phyloP scores from a whole-genome alignment of 1,284 basidiomycete species.

The Vanrija sp. region DNA sequence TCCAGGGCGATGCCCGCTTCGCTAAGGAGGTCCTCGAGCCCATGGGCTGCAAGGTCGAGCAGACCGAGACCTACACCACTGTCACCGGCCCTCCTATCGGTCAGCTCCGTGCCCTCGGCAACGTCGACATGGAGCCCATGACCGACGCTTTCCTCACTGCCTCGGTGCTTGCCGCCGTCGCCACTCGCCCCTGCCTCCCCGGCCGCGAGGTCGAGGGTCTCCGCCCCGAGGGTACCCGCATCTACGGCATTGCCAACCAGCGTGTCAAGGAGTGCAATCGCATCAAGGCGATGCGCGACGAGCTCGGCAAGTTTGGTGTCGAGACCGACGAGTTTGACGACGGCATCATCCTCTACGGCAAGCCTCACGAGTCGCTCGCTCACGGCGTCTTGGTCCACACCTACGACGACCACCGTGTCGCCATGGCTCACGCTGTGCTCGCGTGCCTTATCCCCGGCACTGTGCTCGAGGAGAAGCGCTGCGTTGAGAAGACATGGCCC shows the following conservation, averaged over 20 bases:
- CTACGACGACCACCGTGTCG: constrained; percentile 97
- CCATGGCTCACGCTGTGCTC: constrained; percentile 95
- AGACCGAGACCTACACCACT: constrained; percentile 85
- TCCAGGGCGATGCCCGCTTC: constrained; percentile 95
- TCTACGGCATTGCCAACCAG: constrained; percentile 96
- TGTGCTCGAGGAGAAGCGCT: constrained; percentile 90
- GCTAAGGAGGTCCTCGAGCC: constrained; percentile 87
- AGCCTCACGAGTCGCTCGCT: constrained; percentile 61
- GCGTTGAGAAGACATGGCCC: constrained; percentile 99
- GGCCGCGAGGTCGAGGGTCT: constrained; percentile 41
- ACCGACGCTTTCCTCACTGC: constrained; percentile 98
- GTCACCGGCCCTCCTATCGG: constrained; percentile 84
- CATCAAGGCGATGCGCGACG: constrained; percentile 92
- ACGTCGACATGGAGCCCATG: constrained; percentile 99
- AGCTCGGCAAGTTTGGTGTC: constrained; percentile 93
- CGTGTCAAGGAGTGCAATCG: constrained; percentile 98
- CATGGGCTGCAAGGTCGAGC: constrained; percentile 90
- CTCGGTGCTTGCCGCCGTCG: constrained; percentile 83
- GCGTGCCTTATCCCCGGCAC: constrained; percentile 70
- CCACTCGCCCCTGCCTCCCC: constrained; percentile 55
- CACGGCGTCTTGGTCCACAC: constrained; percentile 77
- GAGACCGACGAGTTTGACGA: constrained; percentile 88
- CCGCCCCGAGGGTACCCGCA: constrained; percentile 62
- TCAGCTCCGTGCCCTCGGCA: constrained; percentile 73
- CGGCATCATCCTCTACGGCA: constrained; percentile 86